Evolutionary conservation across 139 green algal genomes (phyloP), one percentile per base, ranked within the genome.

Genomic region (Astrephomene gubernaculifera): DNA sequence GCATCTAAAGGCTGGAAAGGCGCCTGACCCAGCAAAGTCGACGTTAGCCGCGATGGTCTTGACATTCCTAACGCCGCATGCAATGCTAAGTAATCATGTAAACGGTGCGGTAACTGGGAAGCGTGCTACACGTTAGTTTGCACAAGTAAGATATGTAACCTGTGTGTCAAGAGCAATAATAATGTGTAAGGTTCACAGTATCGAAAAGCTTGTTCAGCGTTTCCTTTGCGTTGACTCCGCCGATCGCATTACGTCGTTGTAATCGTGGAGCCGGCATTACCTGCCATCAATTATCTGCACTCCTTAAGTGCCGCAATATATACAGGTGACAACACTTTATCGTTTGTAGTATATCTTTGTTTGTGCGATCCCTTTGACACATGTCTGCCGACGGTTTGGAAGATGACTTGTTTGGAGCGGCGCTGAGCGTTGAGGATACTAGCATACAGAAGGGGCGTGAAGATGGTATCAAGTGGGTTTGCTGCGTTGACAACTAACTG

Each of bases 391-490:
- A 39, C 27, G 68, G 24, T 31, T n/a, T 25, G 12, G 60, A 24
- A n/a, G 78, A 84, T 54, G 78, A 75, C 41, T 29, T 84, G 0
- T 84, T 84, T 53, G 78, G 78, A 5, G 19, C 64, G 43, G 43
- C 60, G 10, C 22, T 84, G 33, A 12, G 78, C 10, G 78, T 65
- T 14, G 78, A 84, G 33, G 63, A 84, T 38, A 31, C 78, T 25
- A 84, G 78, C 64, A 75, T 84, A 65, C 38, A 64, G 31, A 33
- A 84, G 22, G 78, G 78, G 0, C 17, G 63, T 10, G 60, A 53
- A 9, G 78, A 84, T 53, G 78, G 78, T 6, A 41, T 84, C 19
- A 64, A 43, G 78, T 84, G 78, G 43, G 70, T 29, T 31, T 36
- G 41, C 44, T 31, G 9, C 39, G n/a, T n/a, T n/a, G n/a, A n/a